Evolutionary conservation across 345 rosid species (phyloP).

Genomic region (Lepidium didymum): DNA sequence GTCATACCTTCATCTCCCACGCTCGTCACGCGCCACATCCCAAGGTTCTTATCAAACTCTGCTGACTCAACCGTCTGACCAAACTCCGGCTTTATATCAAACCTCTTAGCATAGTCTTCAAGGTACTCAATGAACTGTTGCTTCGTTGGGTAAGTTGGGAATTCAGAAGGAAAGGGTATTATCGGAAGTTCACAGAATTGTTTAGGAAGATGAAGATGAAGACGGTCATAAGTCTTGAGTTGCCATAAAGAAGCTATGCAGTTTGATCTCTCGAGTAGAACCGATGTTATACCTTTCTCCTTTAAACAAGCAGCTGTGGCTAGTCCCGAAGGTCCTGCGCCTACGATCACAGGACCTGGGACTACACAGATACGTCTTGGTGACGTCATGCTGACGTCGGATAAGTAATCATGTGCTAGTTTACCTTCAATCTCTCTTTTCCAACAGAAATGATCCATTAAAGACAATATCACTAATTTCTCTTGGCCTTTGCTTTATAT

Average conservation of each 20-base stretch:
- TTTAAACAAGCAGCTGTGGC: conserved; percentile 71
- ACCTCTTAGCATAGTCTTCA: conserved; percentile 37
- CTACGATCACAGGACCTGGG: conserved; percentile 57
- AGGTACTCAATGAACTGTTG: conserved; percentile 64
- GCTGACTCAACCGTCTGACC: conserved; percentile 47
- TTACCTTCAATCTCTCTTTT: conserved; percentile 75
- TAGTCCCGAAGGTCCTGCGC: conserved; percentile 80
- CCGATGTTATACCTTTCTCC: conserved; percentile 34
- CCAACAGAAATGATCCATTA: conserved; percentile 41
- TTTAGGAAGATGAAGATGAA: conserved; percentile 75
- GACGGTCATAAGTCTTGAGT: conserved; percentile 66
- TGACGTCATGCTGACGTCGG: conserved; percentile 4
- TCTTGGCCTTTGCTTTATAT: background rate
- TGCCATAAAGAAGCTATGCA: conserved; percentile 85
- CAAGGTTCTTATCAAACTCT: conserved; percentile 35
- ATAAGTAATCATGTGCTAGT: conserved; percentile 55
- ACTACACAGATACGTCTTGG: conserved; percentile 26
- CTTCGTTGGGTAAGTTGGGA: conserved; percentile 69
- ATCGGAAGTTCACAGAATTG: conserved; percentile 75
- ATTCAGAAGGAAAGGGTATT: conserved; percentile 48
- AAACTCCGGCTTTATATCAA: conserved; percentile 48
- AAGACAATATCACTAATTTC: background rate
- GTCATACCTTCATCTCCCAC: conserved; percentile 18
- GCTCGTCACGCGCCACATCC: conserved; percentile 56
- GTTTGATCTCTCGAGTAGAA: conserved; percentile 61